phyloP scores from a whole-genome alignment of 1,284 basidiomycete species.

The Xerocomus nothofagi region DNA sequence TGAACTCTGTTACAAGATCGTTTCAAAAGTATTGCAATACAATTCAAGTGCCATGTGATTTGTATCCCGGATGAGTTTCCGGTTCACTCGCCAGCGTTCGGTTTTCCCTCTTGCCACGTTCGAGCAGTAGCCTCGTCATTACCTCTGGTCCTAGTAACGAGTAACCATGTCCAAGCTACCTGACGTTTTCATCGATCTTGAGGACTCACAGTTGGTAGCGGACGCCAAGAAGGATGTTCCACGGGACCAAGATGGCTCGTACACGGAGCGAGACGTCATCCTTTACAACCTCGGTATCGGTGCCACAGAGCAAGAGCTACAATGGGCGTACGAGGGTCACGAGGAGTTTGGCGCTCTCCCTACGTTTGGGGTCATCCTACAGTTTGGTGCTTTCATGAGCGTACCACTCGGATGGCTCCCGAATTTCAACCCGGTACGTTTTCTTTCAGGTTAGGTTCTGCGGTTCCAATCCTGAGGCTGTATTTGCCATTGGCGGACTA shows the following conservation, averaged over 20 bases:
- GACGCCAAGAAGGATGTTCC: slow-evolving; percentile 73
- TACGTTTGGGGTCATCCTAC: slow-evolving; percentile 97
- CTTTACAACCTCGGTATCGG: slow-evolving; percentile 96
- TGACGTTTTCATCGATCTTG: slow-evolving; percentile 69
- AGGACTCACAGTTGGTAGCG: slow-evolving; percentile 83
- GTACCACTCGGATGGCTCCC: slow-evolving; percentile 85
- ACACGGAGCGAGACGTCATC: slow-evolving; percentile 89
- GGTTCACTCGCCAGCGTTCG: too few species aligned
- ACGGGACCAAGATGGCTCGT: slow-evolving; percentile 66
- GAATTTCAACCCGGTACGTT: slow-evolving; percentile 85
- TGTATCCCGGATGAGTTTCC: too few species aligned
- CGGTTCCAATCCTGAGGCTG: background rate
- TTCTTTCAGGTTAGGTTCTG: background rate
- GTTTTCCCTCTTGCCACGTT: background rate
- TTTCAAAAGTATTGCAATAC: too few species aligned
- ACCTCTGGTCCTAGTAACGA: background rate
- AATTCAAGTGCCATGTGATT: slow-evolving; percentile 2
- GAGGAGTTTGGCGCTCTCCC: slow-evolving; percentile 87
- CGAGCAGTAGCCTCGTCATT: background rate
- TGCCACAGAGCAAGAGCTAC: slow-evolving; percentile 90
- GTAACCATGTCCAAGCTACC: slow-evolving; percentile 34
- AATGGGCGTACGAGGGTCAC: slow-evolving; percentile 90
- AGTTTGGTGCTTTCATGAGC: slow-evolving; percentile 70
- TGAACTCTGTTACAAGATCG: too few species aligned
- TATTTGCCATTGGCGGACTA: background rate